Base-by-base conservation (phyloP, 495 filamentous ascomycete species). In the Neurospora tetraspora region DNA sequence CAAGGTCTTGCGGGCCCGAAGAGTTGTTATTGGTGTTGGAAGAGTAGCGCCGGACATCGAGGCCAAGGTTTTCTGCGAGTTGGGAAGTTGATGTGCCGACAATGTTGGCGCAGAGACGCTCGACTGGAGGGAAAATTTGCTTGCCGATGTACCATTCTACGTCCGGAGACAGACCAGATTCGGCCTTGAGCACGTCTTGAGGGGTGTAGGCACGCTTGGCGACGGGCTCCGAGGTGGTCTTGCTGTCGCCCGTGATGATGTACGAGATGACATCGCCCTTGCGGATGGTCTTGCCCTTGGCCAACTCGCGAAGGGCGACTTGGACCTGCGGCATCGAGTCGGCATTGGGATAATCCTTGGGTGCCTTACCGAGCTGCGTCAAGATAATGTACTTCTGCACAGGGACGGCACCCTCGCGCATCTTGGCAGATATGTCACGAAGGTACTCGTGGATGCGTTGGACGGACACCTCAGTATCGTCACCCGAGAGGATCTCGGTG, bases 261-360 rank as follows among this genome's bases (percentile, higher is more conserved):
- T 98, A 99, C 61, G 92, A 90, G 76, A 99, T 96, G 76, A 99
- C 96, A 75, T 98, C 94, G 78, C 97, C 97, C 45, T 91, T 92
- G 76, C 95, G 91, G 74, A 98, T 86, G 34, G 84, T 89, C 81
- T 95, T 97, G 71, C 96, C 96, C 71, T 92, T 89, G 47, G 93
- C 92, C 69, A 97, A 89, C 71, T 96, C 93, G 31, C 92, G 89
- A 16, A 98, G 87, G 2, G 96, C 96, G 37, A 99, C 96, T 78
- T 98, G 96, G 39, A 96, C 94, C 71, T 96, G 94, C n/a, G 96
- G 96, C 96, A 99, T 98, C 71, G 88, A 90, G 78, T 94, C 91
- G 31, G 90, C 90, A 79, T 97, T 97, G 16, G 95, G 94, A 76
- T 99, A 99, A 72, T 98, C 93, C 69, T 91, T 91, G 6, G 96